Percentiles rank a stretch among this genome's conserved stretches.
Conservation (phyloP, 768 basidiomycete genomes). For the Xanthoconium stramineum region DNA sequence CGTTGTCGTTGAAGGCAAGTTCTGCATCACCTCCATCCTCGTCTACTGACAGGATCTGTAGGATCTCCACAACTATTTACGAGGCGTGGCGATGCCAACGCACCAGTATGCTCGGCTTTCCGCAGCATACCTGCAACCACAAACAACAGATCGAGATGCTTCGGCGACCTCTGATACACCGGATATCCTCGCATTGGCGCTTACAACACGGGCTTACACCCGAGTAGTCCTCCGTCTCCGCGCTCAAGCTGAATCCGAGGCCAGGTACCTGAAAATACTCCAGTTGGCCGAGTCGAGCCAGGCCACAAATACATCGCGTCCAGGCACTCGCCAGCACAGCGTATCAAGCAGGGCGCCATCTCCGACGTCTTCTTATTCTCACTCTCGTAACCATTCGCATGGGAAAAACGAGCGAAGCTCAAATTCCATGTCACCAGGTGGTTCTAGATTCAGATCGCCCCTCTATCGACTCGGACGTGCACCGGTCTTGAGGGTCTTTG, state of each 20-base stretch:
- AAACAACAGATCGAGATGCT: conserved; percentile 36
- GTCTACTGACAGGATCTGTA: conserved; percentile 28
- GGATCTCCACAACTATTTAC: conserved; percentile 80
- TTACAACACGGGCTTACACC: conserved; percentile 71
- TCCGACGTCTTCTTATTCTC: conserved; percentile 41
- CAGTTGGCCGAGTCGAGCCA: conserved; percentile 1
- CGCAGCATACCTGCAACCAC: conserved; percentile 52
- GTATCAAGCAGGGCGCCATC: conserved; percentile 67
- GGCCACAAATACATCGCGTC: conserved; percentile 1
- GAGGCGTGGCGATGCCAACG: conserved; percentile 70
- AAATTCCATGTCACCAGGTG: conserved; percentile 19
- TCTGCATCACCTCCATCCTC: neutral
- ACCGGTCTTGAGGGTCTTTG: conserved; percentile 75
- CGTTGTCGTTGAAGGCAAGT: conserved; percentile 60
- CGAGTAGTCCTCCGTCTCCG: conserved; percentile 77
- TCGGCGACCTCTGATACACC: conserved; percentile 40
- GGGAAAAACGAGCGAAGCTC: conserved; percentile 26
- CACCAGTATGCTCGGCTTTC: conserved; percentile 69
- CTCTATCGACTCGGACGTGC: conserved; percentile 70
- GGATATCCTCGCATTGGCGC: conserved; percentile 50
- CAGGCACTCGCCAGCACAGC: conserved; percentile 34
- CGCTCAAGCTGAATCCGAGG: conserved; percentile 70
- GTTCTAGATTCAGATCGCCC: conserved; percentile 58
- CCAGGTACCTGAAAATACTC: conserved; percentile 20
- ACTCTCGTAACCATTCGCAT: conserved; percentile 41